phyloP scores from a whole-genome alignment of 768 basidiomycete genomes.

The button mushroom (Agaricus bisporus) region DNA sequence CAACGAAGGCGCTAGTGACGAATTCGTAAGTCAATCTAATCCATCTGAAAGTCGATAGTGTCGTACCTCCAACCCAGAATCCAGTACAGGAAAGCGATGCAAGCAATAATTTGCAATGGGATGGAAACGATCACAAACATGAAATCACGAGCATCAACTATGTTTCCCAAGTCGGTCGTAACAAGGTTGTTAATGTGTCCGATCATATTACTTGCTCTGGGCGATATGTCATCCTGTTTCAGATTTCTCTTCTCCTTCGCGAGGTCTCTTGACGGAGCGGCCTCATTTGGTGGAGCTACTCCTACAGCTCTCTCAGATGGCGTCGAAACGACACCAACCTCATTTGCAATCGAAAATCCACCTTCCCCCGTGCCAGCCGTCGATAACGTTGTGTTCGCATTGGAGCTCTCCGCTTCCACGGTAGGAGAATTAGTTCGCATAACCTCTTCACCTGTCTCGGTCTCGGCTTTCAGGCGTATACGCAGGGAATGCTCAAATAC shows the following conservation, averaged over 20 bases:
- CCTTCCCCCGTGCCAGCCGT: no score
- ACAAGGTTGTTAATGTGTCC: conserved; percentile 73
- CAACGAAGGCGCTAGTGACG: conserved; percentile 4
- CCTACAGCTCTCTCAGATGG: no score
- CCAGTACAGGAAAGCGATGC: conserved; percentile 36
- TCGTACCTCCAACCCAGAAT: conserved; percentile 43
- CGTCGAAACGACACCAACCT: no score
- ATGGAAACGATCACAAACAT: conserved; percentile 22
- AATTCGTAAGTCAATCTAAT: neutral
- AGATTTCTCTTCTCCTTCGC: neutral
- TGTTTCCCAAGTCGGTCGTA: conserved; percentile 45
- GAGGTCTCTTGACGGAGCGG: no score
- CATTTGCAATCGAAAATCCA: no score
- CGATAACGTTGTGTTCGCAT: no score
- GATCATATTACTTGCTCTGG: conserved; percentile 36
- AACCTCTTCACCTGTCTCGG: neutral
- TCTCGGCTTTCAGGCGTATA: conserved; percentile 49
- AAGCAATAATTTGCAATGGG: conserved; percentile 34
- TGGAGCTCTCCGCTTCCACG: no score
- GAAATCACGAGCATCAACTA: conserved; percentile 20
- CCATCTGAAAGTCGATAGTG: neutral
- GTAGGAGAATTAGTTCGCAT: no score
- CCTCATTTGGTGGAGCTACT: no score
- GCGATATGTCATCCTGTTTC: neutral
- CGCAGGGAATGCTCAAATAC: conserved; percentile 42